Percentiles rank a stretch among this genome's conserved stretches.
These are phyloP conservation scores for Penicillium salamii DNA, from an alignment of 495 filamentous ascomycete species.

Conservation along the genomic window DNA sequence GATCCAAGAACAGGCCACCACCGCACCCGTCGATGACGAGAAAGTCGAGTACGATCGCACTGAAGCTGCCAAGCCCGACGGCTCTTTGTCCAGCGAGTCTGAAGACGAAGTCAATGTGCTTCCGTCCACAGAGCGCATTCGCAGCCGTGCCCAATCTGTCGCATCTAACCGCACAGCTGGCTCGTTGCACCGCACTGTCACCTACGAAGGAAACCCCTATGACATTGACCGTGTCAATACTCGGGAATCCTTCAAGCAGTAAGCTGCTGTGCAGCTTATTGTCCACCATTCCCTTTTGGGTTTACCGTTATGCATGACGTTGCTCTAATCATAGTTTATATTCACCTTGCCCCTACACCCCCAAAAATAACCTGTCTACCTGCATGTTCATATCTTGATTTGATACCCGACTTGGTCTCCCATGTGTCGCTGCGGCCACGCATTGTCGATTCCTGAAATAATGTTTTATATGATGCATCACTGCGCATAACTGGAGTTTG, in stretches of 20 bases:
- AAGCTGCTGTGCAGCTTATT: slow-evolving; percentile 4
- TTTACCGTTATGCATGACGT: background rate
- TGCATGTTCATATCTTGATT: background rate
- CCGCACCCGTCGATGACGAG: slow-evolving; percentile 8
- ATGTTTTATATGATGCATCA: slow-evolving; percentile 7
- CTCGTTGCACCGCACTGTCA: slow-evolving; percentile 24
- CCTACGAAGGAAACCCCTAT: slow-evolving; percentile 46
- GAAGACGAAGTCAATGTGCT: slow-evolving; percentile 22
- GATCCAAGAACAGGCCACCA: slow-evolving; percentile 29
- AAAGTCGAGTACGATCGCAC: slow-evolving; percentile 36
- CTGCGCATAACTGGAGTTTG: slow-evolving; percentile 4
- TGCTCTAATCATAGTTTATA: slow-evolving; percentile 12
- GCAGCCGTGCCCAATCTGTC: slow-evolving; percentile 31
- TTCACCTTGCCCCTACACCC: background rate
- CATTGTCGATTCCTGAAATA: background rate
- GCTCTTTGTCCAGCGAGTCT: slow-evolving; percentile 25
- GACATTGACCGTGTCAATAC: slow-evolving; percentile 47
- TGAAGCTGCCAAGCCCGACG: slow-evolving; percentile 33
- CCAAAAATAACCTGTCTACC: slow-evolving; percentile 1
- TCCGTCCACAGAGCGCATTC: slow-evolving; percentile 22
- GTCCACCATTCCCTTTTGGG: background rate
- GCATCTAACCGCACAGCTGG: slow-evolving; percentile 28
- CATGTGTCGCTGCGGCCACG: background rate
- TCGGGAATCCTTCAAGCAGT: slow-evolving; percentile 38
- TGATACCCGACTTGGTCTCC: slow-evolving; percentile 6